Percentiles rank a stretch among this genome's conserved stretches.
phyloP scores from a whole-genome alignment of 75 land plant species.

The Gnetum montanum region DNA sequence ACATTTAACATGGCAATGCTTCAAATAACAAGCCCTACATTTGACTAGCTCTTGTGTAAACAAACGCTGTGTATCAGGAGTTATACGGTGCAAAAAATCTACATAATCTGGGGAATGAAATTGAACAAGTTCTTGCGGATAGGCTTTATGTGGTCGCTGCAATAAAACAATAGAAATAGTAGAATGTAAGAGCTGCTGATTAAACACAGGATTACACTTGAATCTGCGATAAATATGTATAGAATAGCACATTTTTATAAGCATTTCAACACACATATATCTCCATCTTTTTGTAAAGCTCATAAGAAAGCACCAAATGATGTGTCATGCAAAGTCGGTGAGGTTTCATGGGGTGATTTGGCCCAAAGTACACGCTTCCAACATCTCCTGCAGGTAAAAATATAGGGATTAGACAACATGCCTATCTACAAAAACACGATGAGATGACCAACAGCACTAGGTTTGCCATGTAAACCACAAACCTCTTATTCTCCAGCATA shows the following conservation, averaged over 20 bases:
- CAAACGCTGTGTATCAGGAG: constrained; percentile 65
- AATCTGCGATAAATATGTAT: background rate
- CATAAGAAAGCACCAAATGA: constrained; percentile 90
- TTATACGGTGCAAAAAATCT: constrained; percentile 83
- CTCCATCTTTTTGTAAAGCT: constrained; percentile 97
- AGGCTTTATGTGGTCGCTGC: constrained; percentile 97
- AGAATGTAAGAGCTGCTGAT: background rate
- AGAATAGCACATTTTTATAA: background rate
- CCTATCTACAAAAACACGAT: background rate
- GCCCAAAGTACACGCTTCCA: constrained; percentile 97
- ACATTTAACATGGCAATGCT: too few species aligned
- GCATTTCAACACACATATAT: constrained; percentile 62
- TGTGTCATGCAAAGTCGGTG: constrained; percentile 99
- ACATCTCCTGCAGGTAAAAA: constrained; percentile 71
- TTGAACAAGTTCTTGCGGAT: constrained; percentile 93
- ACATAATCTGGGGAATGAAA: constrained; percentile 95
- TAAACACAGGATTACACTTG: background rate
- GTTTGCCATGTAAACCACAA: background rate
- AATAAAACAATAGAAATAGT: too few species aligned
- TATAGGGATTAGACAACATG: too few species aligned
- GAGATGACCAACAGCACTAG: background rate
- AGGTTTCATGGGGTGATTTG: constrained; percentile 99
- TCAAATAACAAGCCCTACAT: too few species aligned
- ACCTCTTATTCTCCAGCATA: background rate
- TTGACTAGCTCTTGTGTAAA: constrained; percentile 54